phyloP scores from a whole-genome alignment of 2,329 filamentous ascomycete genomes.

The Colletotrichum paranaense region DNA sequence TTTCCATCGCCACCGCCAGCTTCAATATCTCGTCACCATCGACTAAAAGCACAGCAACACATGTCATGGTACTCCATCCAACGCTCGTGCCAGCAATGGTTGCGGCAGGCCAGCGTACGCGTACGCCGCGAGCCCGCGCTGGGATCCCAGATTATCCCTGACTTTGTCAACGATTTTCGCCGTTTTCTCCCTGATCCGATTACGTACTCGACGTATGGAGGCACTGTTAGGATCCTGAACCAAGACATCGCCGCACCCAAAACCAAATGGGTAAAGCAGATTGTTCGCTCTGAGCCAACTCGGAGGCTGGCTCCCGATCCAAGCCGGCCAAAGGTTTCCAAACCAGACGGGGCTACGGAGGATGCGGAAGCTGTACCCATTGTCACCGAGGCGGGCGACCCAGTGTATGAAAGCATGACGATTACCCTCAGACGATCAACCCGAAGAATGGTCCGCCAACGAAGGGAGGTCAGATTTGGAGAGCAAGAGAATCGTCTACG shows the following conservation, averaged over 20 bases:
- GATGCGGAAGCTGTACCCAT: neutral
- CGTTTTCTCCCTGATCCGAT: constrained; percentile 27
- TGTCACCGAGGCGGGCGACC: constrained; percentile 14
- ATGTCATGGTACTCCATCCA: constrained; percentile 28
- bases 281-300: neutral
- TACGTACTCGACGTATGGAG: constrained; percentile 26
- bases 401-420: constrained; percentile 13
- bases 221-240: constrained; percentile 28
- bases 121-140: neutral
- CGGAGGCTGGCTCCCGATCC: neutral
- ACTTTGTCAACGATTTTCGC: constrained; percentile 33
- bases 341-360: neutral
- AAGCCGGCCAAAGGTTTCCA: neutral
- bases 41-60: constrained; percentile 31
- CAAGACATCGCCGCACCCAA: neutral
- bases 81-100: constrained; percentile 30
- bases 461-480: constrained; percentile 12
- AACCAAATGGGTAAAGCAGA: neutral
- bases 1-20: constrained; percentile 26
- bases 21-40: constrained; percentile 12
- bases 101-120: constrained; percentile 7
- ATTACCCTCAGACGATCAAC: constrained; percentile 12
- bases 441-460: constrained; percentile 13
- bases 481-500: constrained; percentile 7
- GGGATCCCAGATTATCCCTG: constrained; percentile 8